A percentile compares a stretch with the other conserved stretches of the same genome.
Conservation (phyloP, 495 filamentous ascomycete species). For the Aspergillus carlsbadensis region DNA sequence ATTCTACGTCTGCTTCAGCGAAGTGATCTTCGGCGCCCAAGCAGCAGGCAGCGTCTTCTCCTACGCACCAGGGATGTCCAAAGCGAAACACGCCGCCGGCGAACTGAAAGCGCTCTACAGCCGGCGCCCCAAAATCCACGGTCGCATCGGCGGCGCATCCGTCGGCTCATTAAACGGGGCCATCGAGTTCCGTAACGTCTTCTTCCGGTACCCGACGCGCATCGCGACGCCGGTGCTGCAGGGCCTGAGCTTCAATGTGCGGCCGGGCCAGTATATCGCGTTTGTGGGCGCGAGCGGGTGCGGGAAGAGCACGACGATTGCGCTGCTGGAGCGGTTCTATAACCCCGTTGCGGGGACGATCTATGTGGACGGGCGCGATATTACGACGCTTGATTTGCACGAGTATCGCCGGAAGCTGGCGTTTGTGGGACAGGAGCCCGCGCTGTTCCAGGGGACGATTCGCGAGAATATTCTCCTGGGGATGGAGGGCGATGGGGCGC, state of each 20-base stretch:
- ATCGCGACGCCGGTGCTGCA: slow-evolving; percentile 74
- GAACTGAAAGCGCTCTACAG: slow-evolving; percentile 71
- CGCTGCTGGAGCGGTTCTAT: slow-evolving; percentile 80
- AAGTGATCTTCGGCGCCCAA: slow-evolving; percentile 80
- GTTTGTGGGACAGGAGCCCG: slow-evolving; percentile 83
- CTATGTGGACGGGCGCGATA: slow-evolving; percentile 71
- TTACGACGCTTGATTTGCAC: slow-evolving; percentile 67
- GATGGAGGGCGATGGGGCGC: slow-evolving; percentile 43
- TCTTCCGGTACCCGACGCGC: slow-evolving; percentile 77
- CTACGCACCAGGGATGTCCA: slow-evolving; percentile 82
- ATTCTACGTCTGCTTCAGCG: slow-evolving; percentile 82
- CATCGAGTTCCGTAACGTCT: slow-evolving; percentile 75
- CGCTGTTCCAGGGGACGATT: slow-evolving; percentile 80
- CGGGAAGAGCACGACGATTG: slow-evolving; percentile 79
- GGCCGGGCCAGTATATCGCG: slow-evolving; percentile 75
- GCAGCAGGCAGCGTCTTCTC: slow-evolving; percentile 83
- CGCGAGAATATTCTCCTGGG: slow-evolving; percentile 80
- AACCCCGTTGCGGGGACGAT: slow-evolving; percentile 69
- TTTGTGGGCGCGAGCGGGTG: slow-evolving; percentile 79
- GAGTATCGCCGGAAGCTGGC: slow-evolving; percentile 74
- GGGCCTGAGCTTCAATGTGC: slow-evolving; percentile 65
- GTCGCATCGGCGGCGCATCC: slow-evolving; percentile 67
- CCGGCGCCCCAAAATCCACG: slow-evolving; percentile 68
- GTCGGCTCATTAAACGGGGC: slow-evolving; percentile 56
- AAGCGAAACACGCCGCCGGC: slow-evolving; percentile 74